A percentile compares a stretch with the other conserved stretches of the same genome.
Conservation (phyloP, 768 basidiomycete genomes). For the Lepiota brunneoincarnata region DNA sequence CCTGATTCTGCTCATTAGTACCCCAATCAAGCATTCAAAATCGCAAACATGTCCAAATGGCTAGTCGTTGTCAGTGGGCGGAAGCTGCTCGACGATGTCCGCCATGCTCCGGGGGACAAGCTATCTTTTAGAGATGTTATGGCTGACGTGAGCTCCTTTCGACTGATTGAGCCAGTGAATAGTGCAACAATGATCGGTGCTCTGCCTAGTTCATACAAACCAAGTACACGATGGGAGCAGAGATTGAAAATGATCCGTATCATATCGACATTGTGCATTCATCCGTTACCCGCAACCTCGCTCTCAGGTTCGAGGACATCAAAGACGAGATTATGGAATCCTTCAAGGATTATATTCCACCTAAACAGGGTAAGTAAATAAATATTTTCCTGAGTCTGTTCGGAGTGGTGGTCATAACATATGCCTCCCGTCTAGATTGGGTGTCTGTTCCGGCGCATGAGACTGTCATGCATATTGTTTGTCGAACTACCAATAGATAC, state of each 20-base stretch:
- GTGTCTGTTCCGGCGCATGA: constrained; percentile 23
- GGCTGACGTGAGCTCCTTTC: constrained; percentile 2
- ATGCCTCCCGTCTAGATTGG: constrained; percentile 33
- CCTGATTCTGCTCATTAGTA: neutral
- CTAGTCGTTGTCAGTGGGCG: constrained; percentile 27
- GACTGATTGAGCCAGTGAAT: neutral
- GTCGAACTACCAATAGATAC: constrained; percentile 37
- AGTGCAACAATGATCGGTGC: neutral
- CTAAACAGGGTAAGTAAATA: neutral
- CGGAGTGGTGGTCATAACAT: neutral
- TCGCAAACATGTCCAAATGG: constrained; percentile 25
- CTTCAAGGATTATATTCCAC: constrained; percentile 27
- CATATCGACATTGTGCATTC: constrained; percentile 29
- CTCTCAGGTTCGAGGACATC: constrained; percentile 28
- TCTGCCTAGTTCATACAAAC: constrained; percentile 28
- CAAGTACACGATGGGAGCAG: constrained; percentile 26
- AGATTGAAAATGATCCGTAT: constrained; percentile 23
- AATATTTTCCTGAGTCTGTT: neutral
- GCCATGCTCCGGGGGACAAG: constrained; percentile 27
- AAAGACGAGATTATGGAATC: constrained; percentile 43
- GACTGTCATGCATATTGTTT: constrained; percentile 30
- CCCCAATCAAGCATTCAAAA: constrained; percentile 9
- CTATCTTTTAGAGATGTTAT: constrained; percentile 18
- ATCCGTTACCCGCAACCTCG: constrained; percentile 29
- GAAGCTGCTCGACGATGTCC: constrained; percentile 30